Percentiles rank a stretch among this genome's conserved stretches.
phyloP scores from a whole-genome alignment of 192 early-diverging fungal genomes.

The Piromyces finnis region DNA sequence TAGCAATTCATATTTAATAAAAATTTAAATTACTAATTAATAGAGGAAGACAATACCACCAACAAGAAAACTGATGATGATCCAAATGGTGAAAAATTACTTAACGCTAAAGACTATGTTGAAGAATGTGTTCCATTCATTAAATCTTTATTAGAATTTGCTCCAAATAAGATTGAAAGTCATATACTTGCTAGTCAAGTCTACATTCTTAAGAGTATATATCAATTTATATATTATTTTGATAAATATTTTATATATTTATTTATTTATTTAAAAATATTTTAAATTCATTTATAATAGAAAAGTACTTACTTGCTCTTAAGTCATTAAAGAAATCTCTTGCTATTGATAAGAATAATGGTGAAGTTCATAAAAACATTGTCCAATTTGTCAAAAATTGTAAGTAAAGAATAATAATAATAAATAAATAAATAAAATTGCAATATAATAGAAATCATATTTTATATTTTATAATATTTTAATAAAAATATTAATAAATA shows the following conservation, averaged over 20 bases:
- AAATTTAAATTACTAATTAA: too few species aligned
- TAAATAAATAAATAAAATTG: too few species aligned
- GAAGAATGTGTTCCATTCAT: constrained; percentile 61
- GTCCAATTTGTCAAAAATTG: background rate
- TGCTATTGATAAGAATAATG: constrained; percentile 17
- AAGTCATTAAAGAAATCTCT: constrained; percentile 29
- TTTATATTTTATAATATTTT: too few species aligned
- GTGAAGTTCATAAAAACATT: constrained; percentile 9
- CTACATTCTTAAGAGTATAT: constrained; percentile 43
- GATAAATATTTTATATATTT: background rate
- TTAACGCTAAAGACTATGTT: constrained; percentile 45
- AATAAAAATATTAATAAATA: too few species aligned
- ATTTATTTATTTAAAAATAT: background rate
- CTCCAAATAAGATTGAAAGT: constrained; percentile 30
- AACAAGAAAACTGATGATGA: constrained; percentile 30
- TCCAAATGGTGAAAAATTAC: constrained; percentile 48
- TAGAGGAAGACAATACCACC: background rate
- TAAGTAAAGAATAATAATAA: background rate
- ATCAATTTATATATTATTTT: background rate
- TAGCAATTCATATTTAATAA: too few species aligned
- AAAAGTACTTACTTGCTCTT: constrained; percentile 48
- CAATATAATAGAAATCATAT: too few species aligned
- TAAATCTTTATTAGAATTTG: constrained; percentile 40
- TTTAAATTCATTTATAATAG: constrained; percentile 4
- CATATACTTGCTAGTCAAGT: constrained; percentile 46